phyloP scores from a whole-genome alignment of 345 rosid genomes.

The Clausena lansium region DNA sequence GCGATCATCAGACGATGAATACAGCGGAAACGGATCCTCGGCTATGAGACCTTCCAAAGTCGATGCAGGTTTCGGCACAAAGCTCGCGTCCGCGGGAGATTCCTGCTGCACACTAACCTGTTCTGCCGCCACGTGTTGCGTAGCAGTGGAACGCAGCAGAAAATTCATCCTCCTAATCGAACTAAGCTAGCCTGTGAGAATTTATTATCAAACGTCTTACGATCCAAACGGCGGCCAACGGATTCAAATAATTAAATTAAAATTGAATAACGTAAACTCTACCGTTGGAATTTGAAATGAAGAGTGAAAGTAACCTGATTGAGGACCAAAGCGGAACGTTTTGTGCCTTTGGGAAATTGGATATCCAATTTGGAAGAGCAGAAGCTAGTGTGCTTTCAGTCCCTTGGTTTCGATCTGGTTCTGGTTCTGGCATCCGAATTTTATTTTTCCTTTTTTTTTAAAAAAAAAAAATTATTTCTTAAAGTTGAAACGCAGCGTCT shows the following conservation, averaged over 20 bases:
- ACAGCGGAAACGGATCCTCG: conserved; percentile 63
- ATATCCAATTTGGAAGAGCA: not conserved
- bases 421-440: not conserved
- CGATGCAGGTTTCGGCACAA: conserved; percentile 30
- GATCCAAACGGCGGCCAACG: not conserved
- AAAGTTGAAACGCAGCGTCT: conserved; percentile 3
- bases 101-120: conserved; percentile 47
- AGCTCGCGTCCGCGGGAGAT: conserved; percentile 33
- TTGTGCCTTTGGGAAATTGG: not conserved
- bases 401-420: conserved; percentile 9
- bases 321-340: not conserved
- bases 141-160: conserved; percentile 50
- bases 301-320: conserved; percentile 2
- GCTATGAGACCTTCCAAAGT: conserved; percentile 70
- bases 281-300: not conserved
- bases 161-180: conserved; percentile 68
- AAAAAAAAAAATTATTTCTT: not conserved
- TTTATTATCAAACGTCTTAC: not conserved
- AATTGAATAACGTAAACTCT: not conserved
- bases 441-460: not conserved
- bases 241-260: not conserved
- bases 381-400: not conserved
- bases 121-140: conserved; percentile 40
- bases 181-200: conserved; percentile 20
- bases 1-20: conserved; percentile 37